phyloP scores from a whole-genome alignment of 345 rosid genomes.

The Syzygium jambos region DNA sequence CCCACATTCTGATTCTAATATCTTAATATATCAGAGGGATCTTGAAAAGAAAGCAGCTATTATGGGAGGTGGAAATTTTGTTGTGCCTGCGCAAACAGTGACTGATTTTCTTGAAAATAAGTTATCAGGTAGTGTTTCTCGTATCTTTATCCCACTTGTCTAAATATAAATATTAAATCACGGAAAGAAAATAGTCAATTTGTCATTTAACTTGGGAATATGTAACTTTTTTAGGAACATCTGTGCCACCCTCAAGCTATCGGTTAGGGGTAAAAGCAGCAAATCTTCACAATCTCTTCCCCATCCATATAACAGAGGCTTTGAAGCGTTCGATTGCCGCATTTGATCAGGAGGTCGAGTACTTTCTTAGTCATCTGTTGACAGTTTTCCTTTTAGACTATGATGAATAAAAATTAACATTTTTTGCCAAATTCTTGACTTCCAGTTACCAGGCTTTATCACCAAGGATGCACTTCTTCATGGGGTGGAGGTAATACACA shows the following conservation, averaged over 20 bases:
- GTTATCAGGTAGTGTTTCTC: constrained; percentile 44
- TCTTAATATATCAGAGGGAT: constrained; percentile 52
- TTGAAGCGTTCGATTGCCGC: constrained; percentile 50
- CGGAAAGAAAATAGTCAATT: background rate
- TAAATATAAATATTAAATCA: background rate
- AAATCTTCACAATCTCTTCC: constrained; percentile 75
- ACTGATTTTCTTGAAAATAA: constrained; percentile 71
- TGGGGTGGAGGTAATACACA: constrained; percentile 71
- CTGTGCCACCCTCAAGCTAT: constrained; percentile 84
- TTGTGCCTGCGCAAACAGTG: constrained; percentile 83
- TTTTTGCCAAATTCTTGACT: constrained; percentile 5
- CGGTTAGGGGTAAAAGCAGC: constrained; percentile 84
- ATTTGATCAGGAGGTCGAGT: constrained; percentile 75
- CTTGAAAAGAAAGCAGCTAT: constrained; percentile 80
- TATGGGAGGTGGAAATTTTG: constrained; percentile 84
- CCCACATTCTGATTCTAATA: background rate
- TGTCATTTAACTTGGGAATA: background rate
- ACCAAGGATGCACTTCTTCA: constrained; percentile 86
- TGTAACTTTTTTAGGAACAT: constrained; percentile 33
- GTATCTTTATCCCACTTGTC: background rate
- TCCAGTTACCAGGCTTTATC: constrained; percentile 88
- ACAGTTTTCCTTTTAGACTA: background rate
- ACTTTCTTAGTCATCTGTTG: background rate
- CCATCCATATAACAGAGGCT: constrained; percentile 59
- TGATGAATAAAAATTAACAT: background rate